Evolutionary conservation across 2,329 filamentous ascomycete species (phyloP).

Genomic region (Chlorencoelia australis): DNA sequence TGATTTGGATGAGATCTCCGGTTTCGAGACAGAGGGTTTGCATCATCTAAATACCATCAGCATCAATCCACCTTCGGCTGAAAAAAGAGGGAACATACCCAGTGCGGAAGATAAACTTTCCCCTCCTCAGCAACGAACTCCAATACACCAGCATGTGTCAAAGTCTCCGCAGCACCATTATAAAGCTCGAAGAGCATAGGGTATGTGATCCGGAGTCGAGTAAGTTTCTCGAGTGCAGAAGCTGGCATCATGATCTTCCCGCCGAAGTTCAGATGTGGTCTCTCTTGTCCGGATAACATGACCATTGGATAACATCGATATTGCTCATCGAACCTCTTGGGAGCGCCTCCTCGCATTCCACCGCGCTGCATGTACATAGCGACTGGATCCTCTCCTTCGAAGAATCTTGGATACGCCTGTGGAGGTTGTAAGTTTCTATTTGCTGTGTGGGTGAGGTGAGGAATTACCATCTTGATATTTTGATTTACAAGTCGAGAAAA

Average conservation of each 20-base stretch:
- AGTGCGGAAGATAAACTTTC: slow-evolving; percentile 89
- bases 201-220: slow-evolving; percentile 90
- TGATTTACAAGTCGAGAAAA: too few species aligned
- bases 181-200: slow-evolving; percentile 94
- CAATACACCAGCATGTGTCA: slow-evolving; percentile 87
- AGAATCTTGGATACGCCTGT: slow-evolving; percentile 22
- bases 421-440: slow-evolving; percentile 9
- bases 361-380: slow-evolving; percentile 23
- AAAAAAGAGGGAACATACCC: slow-evolving; percentile 44
- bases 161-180: slow-evolving; percentile 68
- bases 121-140: slow-evolving; percentile 98
- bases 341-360: slow-evolving; percentile 26
- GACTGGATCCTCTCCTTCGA: slow-evolving; percentile 23
- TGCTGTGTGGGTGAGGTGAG: background rate
- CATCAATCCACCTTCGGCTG: background rate
- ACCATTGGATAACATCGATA: slow-evolving; percentile 93
- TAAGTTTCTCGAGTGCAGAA: slow-evolving; percentile 92
- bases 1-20: slow-evolving; percentile 89
- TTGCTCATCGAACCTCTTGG: slow-evolving; percentile 92
- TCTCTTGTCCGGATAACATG: slow-evolving; percentile 86
- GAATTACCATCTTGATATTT: too few species aligned
- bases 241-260: slow-evolving; percentile 98
- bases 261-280: slow-evolving; percentile 85
- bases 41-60: slow-evolving; percentile 61
- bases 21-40: slow-evolving; percentile 79